Conservation (phyloP, 2,329 filamentous ascomycete genomes). For the Akanthomyces uredinophilus region DNA sequence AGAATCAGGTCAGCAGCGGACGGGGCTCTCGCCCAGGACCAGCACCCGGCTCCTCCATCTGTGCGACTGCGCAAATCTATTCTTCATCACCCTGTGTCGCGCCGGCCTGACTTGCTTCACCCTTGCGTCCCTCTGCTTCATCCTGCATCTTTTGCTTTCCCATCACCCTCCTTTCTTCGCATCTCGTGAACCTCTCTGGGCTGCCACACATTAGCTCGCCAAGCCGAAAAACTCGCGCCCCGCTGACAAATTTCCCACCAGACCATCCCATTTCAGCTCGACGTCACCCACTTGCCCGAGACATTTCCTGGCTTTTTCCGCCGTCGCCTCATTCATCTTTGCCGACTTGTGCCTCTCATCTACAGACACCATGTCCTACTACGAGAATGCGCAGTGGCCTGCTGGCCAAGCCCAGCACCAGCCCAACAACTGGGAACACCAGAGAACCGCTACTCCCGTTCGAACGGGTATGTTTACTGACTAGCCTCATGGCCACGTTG, state of each 20-base stretch:
- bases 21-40: too few species aligned
- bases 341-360: not conserved
- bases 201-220: slow-evolving; percentile 2
- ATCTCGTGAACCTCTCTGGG: not conserved
- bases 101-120: not conserved
- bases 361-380: slow-evolving; percentile 36
- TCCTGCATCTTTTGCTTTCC: not conserved
- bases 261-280: slow-evolving; percentile 10
- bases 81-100: not conserved
- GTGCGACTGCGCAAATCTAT: not conserved
- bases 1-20: too few species aligned
- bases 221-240: slow-evolving; percentile 5
- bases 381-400: slow-evolving; percentile 41
- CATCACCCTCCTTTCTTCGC: not conserved
- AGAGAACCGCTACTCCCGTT: slow-evolving; percentile 36
- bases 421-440: slow-evolving; percentile 41
- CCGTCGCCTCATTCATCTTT: slow-evolving; percentile 20
- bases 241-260: slow-evolving; percentile 14
- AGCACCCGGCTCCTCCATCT: not conserved
- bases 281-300: slow-evolving; percentile 14
- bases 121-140: not conserved
- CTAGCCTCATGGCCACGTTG: not conserved
- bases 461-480: slow-evolving; percentile 32
- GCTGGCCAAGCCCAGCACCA: slow-evolving; percentile 18
- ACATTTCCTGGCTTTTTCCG: slow-evolving; percentile 12